These are phyloP conservation scores for Isoetes taiwanensis DNA, from an alignment of 75 land plant species.

Conservation along the genomic window DNA sequence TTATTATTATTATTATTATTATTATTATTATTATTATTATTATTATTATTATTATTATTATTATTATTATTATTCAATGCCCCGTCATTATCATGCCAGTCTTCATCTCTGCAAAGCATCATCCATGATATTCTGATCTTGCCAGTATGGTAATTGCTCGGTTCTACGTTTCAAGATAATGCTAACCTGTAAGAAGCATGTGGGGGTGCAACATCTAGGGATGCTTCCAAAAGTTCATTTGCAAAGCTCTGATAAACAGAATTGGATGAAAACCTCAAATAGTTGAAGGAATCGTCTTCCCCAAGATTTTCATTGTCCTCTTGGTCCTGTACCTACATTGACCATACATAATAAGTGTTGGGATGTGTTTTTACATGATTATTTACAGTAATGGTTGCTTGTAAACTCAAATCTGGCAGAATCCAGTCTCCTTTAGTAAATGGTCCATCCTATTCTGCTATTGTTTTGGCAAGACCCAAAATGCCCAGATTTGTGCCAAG, in stretches of 20 bases:
- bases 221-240: slow-evolving; percentile 66
- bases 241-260: slow-evolving; percentile 60
- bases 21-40: no score
- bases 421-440: slow-evolving; percentile 89
- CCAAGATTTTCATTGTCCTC: slow-evolving; percentile 54
- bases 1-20: no score
- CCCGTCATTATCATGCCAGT: slow-evolving; percentile 98
- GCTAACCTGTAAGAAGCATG: slow-evolving; percentile 79
- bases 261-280: slow-evolving; percentile 69
- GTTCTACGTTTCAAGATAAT: no score
- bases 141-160: no score
- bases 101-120: slow-evolving; percentile 96
- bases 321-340: slow-evolving; percentile 69
- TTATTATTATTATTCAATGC: slow-evolving; percentile 95
- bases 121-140: no score
- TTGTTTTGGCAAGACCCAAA: slow-evolving; percentile 46
- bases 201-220: slow-evolving; percentile 53
- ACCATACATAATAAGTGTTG: slow-evolving; percentile 74
- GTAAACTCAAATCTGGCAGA: slow-evolving; percentile 80
- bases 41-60: no score
- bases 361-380: slow-evolving; percentile 48
- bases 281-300: slow-evolving; percentile 60
- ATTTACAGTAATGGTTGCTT: slow-evolving; percentile 56
- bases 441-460: slow-evolving; percentile 56
- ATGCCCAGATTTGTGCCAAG: slow-evolving; percentile 63